Base-by-base conservation (phyloP, 2,329 filamentous ascomycete species). In the Curvularia sp. region DNA sequence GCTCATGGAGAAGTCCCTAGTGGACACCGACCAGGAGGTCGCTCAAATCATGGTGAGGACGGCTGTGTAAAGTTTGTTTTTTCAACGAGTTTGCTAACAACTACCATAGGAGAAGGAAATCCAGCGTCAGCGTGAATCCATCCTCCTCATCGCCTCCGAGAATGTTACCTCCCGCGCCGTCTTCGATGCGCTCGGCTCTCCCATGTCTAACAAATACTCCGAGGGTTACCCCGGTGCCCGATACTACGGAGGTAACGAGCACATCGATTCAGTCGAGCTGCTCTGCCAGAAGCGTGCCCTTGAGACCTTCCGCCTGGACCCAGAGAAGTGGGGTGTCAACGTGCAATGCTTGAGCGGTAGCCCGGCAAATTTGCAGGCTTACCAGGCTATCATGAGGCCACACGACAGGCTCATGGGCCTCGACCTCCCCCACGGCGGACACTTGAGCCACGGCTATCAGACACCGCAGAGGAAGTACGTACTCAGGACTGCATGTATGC, bases 371-470 rank as follows among this genome's bases (percentile, higher is more conserved):
- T 84, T 99, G 69, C 93, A 98, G 85, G 93, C 96, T 70, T 99
- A 98, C 85, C 93, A 97, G 84, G 95, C 95, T 71, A 87, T 99
- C 75, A 96, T 98, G 87, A 92, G 91, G 77, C 89, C 92, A 56
- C 94, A 98, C 80, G 95, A 97, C 69, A 90, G 95, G 74, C 84
- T 99, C 69, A 99, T 99, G 95, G 95, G 95, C 74, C 85, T 97
- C 69, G 93, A 97, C 77, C 87, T 97, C 55, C 93, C 93, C 64
- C 93, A 97, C 78, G 93, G 93, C 80, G 93, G 93, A 68, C 93
- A 97, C 82, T 84, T 97, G 82, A 93, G 89, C 78, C 95, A 99
- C 84, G 95, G 95, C 68, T 99, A 99, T 83, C 95, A 99, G 82
- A 98, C 92, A 32, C 92, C 95, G 30, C 88, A 89, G 76, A 92